Evolutionary conservation across 163 green algal genomes (phyloP), one percentile per base, ranked within the genome.

Genomic region (Trebouxiophyceae sp.): DNA sequence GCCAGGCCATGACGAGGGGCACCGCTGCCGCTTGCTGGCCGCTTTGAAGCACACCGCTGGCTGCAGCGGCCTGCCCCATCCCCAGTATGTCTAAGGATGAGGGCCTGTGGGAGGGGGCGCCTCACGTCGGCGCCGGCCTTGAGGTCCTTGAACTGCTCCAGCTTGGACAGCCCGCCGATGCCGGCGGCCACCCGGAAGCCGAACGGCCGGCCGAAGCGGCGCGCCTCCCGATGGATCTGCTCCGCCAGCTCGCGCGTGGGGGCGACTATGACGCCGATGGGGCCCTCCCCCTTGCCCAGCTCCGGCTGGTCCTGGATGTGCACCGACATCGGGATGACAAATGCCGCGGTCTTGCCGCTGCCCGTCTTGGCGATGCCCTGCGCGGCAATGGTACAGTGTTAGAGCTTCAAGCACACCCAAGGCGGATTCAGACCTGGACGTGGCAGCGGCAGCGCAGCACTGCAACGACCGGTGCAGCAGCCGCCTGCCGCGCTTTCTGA

Each of bases 311-410:
- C 86, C 81, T 90, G 87, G 64, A 93, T 85, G 76, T 96, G 89
- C 32, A 98, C 86, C 16, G 98, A 71, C 29, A 88, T 89, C 12
- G 89, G 91, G 57, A 97, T 78, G 65, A 96, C 71, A 81, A 93
- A 97, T 0, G 89, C 84, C 0, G 85, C 84, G 7, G 91, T 97
- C 69, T 99, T 99, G 47, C 94, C 94, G 23, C 83, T 95, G 2
- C 94, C 94, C 33, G 94, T 99, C 75, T 99, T 90, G 1, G 94
- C 93, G 28, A 98, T 76, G 30, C 87, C 93, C n/a, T 75, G 69
- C 33, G 62, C 5, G 56, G n/a, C n/a, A n/a, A n/a, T n/a, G n/a
- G n/a, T n/a, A n/a, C n/a, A n/a, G n/a, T n/a, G n/a, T n/a, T n/a
- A n/a, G n/a, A n/a, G n/a, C n/a, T n/a, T n/a, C n/a, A n/a, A n/a